Conservation (phyloP, 2,329 filamentous ascomycete genomes). For the Coniella lustricola region DNA sequence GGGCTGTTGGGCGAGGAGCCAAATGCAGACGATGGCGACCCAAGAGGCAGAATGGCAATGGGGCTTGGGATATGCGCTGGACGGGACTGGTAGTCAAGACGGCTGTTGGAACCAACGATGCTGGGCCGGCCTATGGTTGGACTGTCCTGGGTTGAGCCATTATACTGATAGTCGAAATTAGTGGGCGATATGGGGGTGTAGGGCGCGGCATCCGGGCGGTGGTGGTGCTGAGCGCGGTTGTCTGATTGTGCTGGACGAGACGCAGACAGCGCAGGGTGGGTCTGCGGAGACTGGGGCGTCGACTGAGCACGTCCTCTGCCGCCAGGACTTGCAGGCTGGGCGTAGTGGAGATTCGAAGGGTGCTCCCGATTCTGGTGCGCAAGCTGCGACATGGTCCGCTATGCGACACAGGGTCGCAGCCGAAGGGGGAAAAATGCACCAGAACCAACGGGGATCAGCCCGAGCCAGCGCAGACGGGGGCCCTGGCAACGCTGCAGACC, state of each 20-base stretch:
- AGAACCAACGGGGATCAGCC: constrained; percentile 2
- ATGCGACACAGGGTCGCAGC: constrained; percentile 23
- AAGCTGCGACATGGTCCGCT: constrained; percentile 48
- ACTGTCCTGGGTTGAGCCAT: constrained; percentile 33
- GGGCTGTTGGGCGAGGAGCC: constrained; percentile 11
- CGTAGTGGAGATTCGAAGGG: constrained; percentile 26
- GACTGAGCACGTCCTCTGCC: constrained; percentile 1
- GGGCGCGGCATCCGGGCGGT: constrained; percentile 9
- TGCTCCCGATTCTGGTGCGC: constrained; percentile 39
- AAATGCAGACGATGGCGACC: constrained; percentile 18
- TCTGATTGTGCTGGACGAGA: background rate
- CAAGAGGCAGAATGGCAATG: constrained; percentile 22
- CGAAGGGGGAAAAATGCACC: background rate
- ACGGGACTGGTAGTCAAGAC: constrained; percentile 7
- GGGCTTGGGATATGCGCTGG: constrained; percentile 17
- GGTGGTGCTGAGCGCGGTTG: constrained; percentile 8
- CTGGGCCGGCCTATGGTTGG: constrained; percentile 38
- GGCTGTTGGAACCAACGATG: background rate
- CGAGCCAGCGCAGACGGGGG: constrained; percentile 1
- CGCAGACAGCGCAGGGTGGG: constrained; percentile 12
- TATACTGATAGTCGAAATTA: constrained; percentile 14
- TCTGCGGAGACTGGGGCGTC: constrained; percentile 10
- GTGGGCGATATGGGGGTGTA: constrained; percentile 13
- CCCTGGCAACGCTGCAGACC: background rate
- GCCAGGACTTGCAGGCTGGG: background rate